Conservation (phyloP, 2,329 filamentous ascomycete genomes). For the Scedosporium aurantiacum region DNA sequence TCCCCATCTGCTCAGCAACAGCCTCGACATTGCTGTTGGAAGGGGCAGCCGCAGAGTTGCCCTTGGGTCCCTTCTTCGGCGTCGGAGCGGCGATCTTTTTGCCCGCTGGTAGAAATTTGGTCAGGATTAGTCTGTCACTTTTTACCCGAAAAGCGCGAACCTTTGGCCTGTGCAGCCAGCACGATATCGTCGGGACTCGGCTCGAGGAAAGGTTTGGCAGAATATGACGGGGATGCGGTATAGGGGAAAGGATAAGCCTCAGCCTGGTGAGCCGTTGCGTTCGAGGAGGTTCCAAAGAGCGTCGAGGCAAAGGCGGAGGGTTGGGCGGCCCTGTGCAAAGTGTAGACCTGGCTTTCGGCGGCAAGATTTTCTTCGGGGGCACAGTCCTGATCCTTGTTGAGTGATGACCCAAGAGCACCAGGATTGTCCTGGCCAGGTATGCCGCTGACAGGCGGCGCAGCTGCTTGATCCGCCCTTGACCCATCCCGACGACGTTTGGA, state of each 20-base stretch:
- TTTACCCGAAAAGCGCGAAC: constrained; percentile 52
- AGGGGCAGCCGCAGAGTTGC: constrained; percentile 15
- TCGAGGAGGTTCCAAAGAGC: constrained; percentile 32
- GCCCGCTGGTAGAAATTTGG: constrained; percentile 33
- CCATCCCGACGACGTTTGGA: constrained; percentile 10
- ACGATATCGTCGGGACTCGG: constrained; percentile 91
- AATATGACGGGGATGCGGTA: constrained; percentile 34
- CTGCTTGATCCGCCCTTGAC: neutral
- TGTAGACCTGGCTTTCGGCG: neutral
- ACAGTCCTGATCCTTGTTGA: neutral
- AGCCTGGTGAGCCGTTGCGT: constrained; percentile 12
- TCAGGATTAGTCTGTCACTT: constrained; percentile 42
- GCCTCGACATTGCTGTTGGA: constrained; percentile 12
- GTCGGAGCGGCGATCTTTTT: constrained; percentile 32
- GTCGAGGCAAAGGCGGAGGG: constrained; percentile 49
- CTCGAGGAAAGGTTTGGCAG: constrained; percentile 59
- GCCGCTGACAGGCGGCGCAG: neutral
- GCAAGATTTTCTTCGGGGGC: neutral
- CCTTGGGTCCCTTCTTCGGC: constrained; percentile 28
- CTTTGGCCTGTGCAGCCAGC: constrained; percentile 77
- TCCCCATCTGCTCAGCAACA: constrained; percentile 19
- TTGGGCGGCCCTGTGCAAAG: constrained; percentile 3
- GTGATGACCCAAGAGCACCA: neutral
- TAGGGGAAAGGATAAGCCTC: constrained; percentile 36
- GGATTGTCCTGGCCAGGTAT: neutral